Evolutionary conservation across 208 protist genomes (phyloP), one percentile per base, ranked within the genome.

Genomic region (Trypanosoma melophagium): DNA sequence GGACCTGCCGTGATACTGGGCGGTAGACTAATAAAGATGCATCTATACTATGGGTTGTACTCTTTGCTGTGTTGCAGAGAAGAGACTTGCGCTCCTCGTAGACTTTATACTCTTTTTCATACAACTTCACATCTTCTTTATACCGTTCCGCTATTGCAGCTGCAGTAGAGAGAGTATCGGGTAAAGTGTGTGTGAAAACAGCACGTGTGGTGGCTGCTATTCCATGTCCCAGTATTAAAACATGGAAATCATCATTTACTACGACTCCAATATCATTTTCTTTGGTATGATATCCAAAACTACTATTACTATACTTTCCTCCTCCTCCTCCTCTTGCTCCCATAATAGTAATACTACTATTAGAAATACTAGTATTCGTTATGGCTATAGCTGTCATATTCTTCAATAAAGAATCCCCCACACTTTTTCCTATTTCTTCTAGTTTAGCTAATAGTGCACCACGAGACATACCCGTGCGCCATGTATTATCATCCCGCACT

Each of bases 381-480:
- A 5, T 35, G 1, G 28, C 5, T 35, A 35, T 35, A 5, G 28
- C 28, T 35, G 28, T 5, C 28, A 35, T 35, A 7, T 35, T 1
- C 28, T 35, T 1, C 5, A 35, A 35, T 1, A 5, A 35, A 35
- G 28, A 35, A 35, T 1, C 28, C 5, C 28, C 28, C 28, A 35
- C 5, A 7, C 28, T 5, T 35, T 35, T 35, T 35, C 28, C 41
- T 17, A 1, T 51, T 21, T 38, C 47, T 52, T 54, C 25, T 47
- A 74, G 16, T 10, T 49, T n/a, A 13, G 50, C 28, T 19, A 74
- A 19, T 31, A 84, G 38, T 14, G 52, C 69, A 7, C 51, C 40
- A 16, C 21, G 54, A 1, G 69, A 74, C 54, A 79, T 74, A 38
- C 79, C 74, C 8, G 69, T 71, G 16, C 44, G 19, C 64, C 59